A percentile compares a stretch with the other conserved stretches of the same genome.
Evolutionary conservation across 768 basidiomycete species (phyloP).

Genomic region (Amanita exitialis): DNA sequence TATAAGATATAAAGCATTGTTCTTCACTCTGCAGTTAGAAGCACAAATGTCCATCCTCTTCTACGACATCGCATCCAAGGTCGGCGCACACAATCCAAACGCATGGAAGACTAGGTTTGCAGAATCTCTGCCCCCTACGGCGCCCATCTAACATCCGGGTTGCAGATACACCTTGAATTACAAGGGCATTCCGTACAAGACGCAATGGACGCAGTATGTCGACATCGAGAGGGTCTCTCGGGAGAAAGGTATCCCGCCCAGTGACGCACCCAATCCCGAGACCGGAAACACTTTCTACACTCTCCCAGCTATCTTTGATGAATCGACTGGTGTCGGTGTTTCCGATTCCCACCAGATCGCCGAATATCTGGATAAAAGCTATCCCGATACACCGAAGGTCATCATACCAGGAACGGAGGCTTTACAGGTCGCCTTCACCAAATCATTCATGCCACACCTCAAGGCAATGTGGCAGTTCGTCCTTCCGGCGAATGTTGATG

Average conservation of each 20-base stretch:
- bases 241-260: conserved; percentile 21
- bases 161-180: conserved; percentile 11
- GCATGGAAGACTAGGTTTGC: conserved; percentile 34
- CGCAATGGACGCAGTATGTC: conserved; percentile 31
- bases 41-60: conserved; percentile 17
- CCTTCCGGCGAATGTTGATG: background rate
- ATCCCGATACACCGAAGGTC: conserved; percentile 24
- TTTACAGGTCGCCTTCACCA: conserved; percentile 21
- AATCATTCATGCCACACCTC: conserved; percentile 9
- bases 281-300: conserved; percentile 23
- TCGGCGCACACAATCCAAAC: conserved; percentile 31
- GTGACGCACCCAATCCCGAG: conserved; percentile 11
- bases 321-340: conserved; percentile 19
- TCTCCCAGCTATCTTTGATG: conserved; percentile 34
- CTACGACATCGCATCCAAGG: conserved; percentile 33
- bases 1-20: background rate
- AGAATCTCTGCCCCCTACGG: background rate
- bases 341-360: conserved; percentile 30
- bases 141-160: background rate
- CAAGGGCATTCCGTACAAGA: conserved; percentile 21
- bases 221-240: conserved; percentile 23
- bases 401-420: conserved; percentile 21
- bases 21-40: background rate
- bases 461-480: background rate
- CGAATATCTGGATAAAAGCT: conserved; percentile 32